Evolutionary conservation across 2,329 filamentous ascomycete species (phyloP).

Genomic region (Neobulgaria alba): DNA sequence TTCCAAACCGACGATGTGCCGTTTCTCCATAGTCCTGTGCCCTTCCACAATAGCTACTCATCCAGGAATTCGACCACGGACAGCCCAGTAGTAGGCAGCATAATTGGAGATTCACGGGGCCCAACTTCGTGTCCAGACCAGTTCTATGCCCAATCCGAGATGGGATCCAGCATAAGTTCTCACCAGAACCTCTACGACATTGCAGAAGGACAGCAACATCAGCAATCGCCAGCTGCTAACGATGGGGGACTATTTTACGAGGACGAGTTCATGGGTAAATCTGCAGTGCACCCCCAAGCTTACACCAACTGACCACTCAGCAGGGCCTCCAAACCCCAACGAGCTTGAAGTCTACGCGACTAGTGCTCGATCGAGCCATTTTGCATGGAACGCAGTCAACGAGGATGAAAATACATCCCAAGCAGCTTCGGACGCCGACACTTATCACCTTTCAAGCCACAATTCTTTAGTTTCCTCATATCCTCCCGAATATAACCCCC

Average conservation of each 20-base stretch:
- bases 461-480: constrained; percentile 44
- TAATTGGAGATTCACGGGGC: constrained; percentile 46
- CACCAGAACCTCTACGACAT: constrained; percentile 49
- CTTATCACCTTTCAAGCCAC: constrained; percentile 25
- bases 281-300: constrained; percentile 14
- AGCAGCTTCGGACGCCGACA: constrained; percentile 21
- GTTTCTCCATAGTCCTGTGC: constrained; percentile 46
- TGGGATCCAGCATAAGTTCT: constrained; percentile 50
- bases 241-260: constrained; percentile 27
- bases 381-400: constrained; percentile 27
- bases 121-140: constrained; percentile 54
- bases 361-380: constrained; percentile 26
- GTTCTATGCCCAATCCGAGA: constrained; percentile 52
- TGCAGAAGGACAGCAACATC: constrained; percentile 24
- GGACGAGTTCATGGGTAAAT: constrained; percentile 32
- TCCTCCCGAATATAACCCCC: constrained; percentile 56
- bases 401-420: constrained; percentile 28
- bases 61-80: constrained; percentile 44
- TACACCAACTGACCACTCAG: constrained; percentile 12
- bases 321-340: constrained; percentile 14
- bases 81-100: constrained; percentile 39
- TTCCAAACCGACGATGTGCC: constrained; percentile 46
- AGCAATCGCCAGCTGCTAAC: constrained; percentile 20
- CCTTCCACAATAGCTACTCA: constrained; percentile 48
- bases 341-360: constrained; percentile 25